These are phyloP conservation scores for Vanrija sp. DNA, from an alignment of 1,284 basidiomycete species.

Conservation along the genomic window DNA sequence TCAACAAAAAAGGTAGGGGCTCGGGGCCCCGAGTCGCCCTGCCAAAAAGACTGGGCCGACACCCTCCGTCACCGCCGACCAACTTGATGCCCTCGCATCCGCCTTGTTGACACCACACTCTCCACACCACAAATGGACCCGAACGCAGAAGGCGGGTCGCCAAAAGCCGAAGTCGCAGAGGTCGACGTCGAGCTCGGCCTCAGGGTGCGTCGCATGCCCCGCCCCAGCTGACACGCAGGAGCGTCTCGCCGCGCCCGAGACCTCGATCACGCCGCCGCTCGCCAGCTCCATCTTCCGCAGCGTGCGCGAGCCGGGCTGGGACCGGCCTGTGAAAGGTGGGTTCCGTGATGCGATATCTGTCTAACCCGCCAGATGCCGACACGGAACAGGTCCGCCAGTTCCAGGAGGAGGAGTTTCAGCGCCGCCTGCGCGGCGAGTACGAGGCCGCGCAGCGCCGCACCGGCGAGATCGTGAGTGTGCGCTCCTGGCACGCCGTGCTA, in stretches of 20 bases:
- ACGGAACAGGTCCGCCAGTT: conserved; percentile 59
- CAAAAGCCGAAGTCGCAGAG: conserved; percentile 35
- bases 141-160: conserved; percentile 37
- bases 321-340: conserved; percentile 10
- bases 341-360: too few species aligned
- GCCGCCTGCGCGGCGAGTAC: conserved; percentile 69
- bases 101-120: neutral
- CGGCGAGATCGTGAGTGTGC: conserved; percentile 62
- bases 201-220: neutral
- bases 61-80: neutral
- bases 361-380: conserved; percentile 15
- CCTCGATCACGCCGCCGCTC: conserved; percentile 9
- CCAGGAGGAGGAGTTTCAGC: conserved; percentile 65
- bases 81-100: too few species aligned
- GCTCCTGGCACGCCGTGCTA: neutral
- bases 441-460: conserved; percentile 66
- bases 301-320: conserved; percentile 10
- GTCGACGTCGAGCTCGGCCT: conserved; percentile 41
- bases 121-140: conserved; percentile 35
- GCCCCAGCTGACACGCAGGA: conserved; percentile 10
- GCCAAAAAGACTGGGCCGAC: neutral
- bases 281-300: conserved; percentile 15
- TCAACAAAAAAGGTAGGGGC: neutral
- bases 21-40: conserved; percentile 1
- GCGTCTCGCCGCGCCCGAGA: conserved; percentile 8